Base-by-base conservation (phyloP, 768 basidiomycete species). In the Cyclocybe aegerita region DNA sequence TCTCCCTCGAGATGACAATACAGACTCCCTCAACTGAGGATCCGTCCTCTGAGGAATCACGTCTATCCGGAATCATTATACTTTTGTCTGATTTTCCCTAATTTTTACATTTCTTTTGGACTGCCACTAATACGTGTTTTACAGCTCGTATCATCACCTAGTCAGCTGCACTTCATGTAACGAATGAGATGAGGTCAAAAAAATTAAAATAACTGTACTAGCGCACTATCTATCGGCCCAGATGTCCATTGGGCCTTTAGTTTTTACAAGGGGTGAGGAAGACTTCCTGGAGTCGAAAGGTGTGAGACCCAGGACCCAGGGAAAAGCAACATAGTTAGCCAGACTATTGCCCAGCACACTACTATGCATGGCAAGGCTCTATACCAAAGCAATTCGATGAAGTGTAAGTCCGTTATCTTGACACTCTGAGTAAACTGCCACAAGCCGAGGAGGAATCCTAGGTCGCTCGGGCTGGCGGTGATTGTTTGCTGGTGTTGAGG, bases 1-100 rank as follows among this genome's bases (percentile, higher is more conserved):
- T 30, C 38, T 40, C 46, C 52, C 54, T 59, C 44, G 64, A 50
- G 90, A 92, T 92, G 90, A 90, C 80, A 83, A 81, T 69, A 76
- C 83, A 88, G 90, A 91, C 90, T 92, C 90, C 90, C 90, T 92
- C 90, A 66, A 86, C 90, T 73, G 90, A 92, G 82, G 76, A 71
- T 66, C 66, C 62, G 69, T 74, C 75, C 77, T 51, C 60, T 86
- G 89, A 83, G 77, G 90, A 90, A 71, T 75, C 71, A 64, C 59
- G 84, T 86, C 85, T 88, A 86, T 79, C 88, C 88, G 87, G 87
- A 90, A 90, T 89, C 88, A 88, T 85, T 83, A 84, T 84, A 72
- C 29, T 65, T 65, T 75, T 72, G 76, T 86, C 88, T 90, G 88
- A 90, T 65, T 46, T 42, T 60, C 54, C 33, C 31, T 48, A 56